These are phyloP conservation scores for Penicillium coprophilum DNA, from an alignment of 495 filamentous ascomycete genomes.

Conservation along the genomic window DNA sequence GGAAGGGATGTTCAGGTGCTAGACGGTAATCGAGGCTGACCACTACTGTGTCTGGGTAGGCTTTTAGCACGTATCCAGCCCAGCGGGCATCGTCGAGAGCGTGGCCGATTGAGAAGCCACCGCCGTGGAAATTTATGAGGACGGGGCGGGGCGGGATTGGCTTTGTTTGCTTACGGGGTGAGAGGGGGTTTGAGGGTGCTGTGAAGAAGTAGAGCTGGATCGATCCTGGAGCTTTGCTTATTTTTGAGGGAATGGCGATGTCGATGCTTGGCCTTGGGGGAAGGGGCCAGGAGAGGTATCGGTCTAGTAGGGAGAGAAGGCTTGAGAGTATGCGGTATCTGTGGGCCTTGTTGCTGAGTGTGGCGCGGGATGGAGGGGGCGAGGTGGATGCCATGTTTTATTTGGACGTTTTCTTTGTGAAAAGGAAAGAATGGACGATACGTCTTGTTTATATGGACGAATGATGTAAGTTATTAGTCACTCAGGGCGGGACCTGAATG, in stretches of 20 bases:
- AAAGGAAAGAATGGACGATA: not conserved
- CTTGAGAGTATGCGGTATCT: slow-evolving; percentile 17
- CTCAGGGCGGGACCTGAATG: slow-evolving; percentile 1
- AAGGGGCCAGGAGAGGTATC: slow-evolving; percentile 21
- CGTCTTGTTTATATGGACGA: slow-evolving; percentile 10
- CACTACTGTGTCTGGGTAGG: slow-evolving; percentile 15
- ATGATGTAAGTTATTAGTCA: slow-evolving; percentile 8
- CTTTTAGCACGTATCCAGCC: slow-evolving; percentile 12
- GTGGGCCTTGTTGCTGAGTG: slow-evolving; percentile 15
- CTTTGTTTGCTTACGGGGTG: not conserved
- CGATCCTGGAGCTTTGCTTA: slow-evolving; percentile 17
- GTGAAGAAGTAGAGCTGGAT: slow-evolving; percentile 28
- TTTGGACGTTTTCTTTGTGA: not conserved
- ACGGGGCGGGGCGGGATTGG: slow-evolving; percentile 7
- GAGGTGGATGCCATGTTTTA: not conserved
- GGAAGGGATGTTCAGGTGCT: slow-evolving; percentile 40
- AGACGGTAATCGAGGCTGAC: slow-evolving; percentile 37
- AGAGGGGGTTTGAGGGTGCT: slow-evolving; percentile 1
- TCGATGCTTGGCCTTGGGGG: slow-evolving; percentile 11
- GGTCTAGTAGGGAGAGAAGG: slow-evolving; percentile 23
- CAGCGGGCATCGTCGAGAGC: slow-evolving; percentile 27
- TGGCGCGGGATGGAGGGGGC: not conserved
- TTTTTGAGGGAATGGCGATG: slow-evolving; percentile 22
- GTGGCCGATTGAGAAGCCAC: slow-evolving; percentile 41
- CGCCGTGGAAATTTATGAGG: slow-evolving; percentile 33